Base-by-base conservation (phyloP, 139 green algal genomes). In the Coelastrella sp. region DNA sequence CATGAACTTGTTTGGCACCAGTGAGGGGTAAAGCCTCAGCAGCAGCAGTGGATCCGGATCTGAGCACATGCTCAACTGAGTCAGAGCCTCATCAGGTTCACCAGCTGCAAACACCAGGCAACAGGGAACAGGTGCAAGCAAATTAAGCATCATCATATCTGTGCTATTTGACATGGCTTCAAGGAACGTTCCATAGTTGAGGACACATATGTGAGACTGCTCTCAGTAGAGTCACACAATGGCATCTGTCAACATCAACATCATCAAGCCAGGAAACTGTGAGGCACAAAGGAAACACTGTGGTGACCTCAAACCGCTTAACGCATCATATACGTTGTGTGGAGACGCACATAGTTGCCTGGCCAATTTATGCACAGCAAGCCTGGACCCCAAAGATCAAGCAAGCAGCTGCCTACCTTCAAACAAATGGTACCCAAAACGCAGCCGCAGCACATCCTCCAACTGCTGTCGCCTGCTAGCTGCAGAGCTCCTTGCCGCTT, bases 21-120 rank as follows among this genome's bases (percentile, higher is more conserved):
- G 53, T 37, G 15, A 40, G 23, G 62, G 83, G 7, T 79, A 83
- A 34, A 88, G 73, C 73, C n/a, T 48, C 59, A 88, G 82, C 57
- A 83, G 62, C 43, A 88, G 60, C 63, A 88, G 83, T 25, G 73
- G 73, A 25, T 57, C 53, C 8, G 68, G 45, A n/a, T 86, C 84
- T 11, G 40, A 48, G 85, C 87, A 95, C 81, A 95, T 91, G 45
- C 88, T 91, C 72, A 98, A 90, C 68, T 98, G 94, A 1, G 90
- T 91, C 85, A 98, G 91, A 0, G 89, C 95, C 69, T 94, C 92
- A 2, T 98, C 95, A 73, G 87, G 94, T n/a, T 94, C 87, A 5
- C 90, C 93, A 41, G 72, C 48, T 53, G 51, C 76, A 84, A 66
- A 50, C 41, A 41, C 32, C 23, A 30, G 71, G 15, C 45, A 57